Evolutionary conservation across 768 basidiomycete genomes (phyloP).

Genomic region (Wakefieldia striispora): DNA sequence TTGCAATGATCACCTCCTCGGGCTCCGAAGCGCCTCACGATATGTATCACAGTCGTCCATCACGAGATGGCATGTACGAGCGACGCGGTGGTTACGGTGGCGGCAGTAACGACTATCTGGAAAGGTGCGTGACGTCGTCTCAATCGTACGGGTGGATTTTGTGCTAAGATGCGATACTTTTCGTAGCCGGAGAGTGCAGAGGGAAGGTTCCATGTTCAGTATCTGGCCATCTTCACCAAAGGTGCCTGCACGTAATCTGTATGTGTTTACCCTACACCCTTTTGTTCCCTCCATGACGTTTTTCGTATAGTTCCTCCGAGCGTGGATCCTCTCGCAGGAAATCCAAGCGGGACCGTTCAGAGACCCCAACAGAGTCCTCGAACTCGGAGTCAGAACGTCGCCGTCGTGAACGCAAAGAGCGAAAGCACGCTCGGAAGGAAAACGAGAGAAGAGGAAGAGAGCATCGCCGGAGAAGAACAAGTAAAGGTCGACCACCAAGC

Average conservation of each 20-base stretch:
- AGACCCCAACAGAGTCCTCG: constrained; percentile 41
- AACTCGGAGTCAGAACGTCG: constrained; percentile 58
- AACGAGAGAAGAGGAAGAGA: constrained; percentile 38
- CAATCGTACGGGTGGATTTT: background rate
- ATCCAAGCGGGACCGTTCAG: constrained; percentile 56
- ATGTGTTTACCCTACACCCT: constrained; percentile 23
- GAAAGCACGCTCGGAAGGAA: constrained; percentile 51
- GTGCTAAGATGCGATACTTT: background rate
- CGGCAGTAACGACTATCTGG: constrained; percentile 53
- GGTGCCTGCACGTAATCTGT: constrained; percentile 57
- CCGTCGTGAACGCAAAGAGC: constrained; percentile 58
- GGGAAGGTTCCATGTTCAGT: constrained; percentile 52
- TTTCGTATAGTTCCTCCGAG: constrained; percentile 50
- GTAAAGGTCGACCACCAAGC: constrained; percentile 34
- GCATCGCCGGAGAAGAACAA: constrained; percentile 31
- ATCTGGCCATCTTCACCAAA: constrained; percentile 88
- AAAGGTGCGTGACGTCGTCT: constrained; percentile 48
- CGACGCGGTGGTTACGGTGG: constrained; percentile 33
- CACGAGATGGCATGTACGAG: constrained; percentile 10
- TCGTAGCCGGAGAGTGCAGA: constrained; percentile 65
- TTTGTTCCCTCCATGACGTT: background rate
- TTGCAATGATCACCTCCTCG: constrained; percentile 40
- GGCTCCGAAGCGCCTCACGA: constrained; percentile 36
- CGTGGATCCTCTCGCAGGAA: constrained; percentile 53
- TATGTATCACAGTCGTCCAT: constrained; percentile 51